A percentile compares a stretch with the other conserved stretches of the same genome.
Conservation (phyloP, 768 basidiomycete species). For the Russula emetica region DNA sequence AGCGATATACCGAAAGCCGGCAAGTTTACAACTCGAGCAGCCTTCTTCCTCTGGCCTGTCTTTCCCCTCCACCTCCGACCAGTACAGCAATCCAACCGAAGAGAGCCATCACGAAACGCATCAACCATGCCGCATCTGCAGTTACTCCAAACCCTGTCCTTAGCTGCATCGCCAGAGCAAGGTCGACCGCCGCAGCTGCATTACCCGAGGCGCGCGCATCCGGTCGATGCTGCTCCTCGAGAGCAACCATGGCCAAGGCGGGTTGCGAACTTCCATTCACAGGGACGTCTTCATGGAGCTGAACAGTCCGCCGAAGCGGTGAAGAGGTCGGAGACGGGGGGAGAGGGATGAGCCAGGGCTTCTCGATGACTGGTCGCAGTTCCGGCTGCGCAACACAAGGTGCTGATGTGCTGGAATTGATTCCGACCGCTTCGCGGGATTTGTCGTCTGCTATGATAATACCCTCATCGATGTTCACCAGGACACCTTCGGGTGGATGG, state of each 20-base stretch:
- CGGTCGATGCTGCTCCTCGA: slow-evolving; percentile 25
- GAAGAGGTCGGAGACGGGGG: slow-evolving; percentile 26
- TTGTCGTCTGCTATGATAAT: slow-evolving; percentile 12
- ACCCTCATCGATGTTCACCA: slow-evolving; percentile 18
- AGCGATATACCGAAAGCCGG: background rate
- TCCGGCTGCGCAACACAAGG: background rate
- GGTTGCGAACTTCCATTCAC: slow-evolving; percentile 9
- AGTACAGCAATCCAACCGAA: slow-evolving; percentile 74
- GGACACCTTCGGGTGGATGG: slow-evolving; percentile 8
- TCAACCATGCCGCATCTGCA: slow-evolving; percentile 75
- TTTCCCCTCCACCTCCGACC: slow-evolving; percentile 29
- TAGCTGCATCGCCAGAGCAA: slow-evolving; percentile 75
- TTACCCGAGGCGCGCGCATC: slow-evolving; percentile 36
- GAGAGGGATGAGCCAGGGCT: slow-evolving; percentile 27
- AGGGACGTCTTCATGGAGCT: slow-evolving; percentile 14
- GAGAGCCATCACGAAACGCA: slow-evolving; percentile 72
- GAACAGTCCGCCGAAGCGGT: slow-evolving; percentile 29
- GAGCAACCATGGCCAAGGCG: slow-evolving; percentile 16
- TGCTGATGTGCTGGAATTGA: background rate
- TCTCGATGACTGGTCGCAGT: slow-evolving; percentile 22
- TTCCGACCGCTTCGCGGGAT: slow-evolving; percentile 11
- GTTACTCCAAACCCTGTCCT: slow-evolving; percentile 65
- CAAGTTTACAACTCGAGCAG: slow-evolving; percentile 7
- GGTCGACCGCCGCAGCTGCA: slow-evolving; percentile 46
- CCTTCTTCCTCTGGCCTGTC: slow-evolving; percentile 15